Conservation (phyloP, 2,329 filamentous ascomycete genomes). For the Aurifilum marmelostoma region DNA sequence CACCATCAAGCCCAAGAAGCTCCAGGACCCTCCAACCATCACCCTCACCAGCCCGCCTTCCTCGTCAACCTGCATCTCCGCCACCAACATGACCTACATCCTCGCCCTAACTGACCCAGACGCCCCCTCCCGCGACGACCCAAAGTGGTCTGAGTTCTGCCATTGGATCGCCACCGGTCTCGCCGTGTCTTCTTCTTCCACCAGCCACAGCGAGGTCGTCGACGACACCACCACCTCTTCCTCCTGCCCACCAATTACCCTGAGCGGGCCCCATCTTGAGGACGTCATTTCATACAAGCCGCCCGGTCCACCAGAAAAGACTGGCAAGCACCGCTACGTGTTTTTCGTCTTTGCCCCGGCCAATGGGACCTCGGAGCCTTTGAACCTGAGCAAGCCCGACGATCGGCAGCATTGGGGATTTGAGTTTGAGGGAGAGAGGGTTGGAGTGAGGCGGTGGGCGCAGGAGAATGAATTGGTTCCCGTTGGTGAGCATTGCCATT, state of each 20-base stretch:
- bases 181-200: slow-evolving; percentile 30
- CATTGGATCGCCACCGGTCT: slow-evolving; percentile 48
- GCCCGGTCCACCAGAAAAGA: slow-evolving; percentile 46
- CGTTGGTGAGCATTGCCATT: slow-evolving; percentile 39
- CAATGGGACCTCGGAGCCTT: slow-evolving; percentile 43
- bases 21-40: slow-evolving; percentile 41
- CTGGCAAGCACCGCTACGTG: slow-evolving; percentile 49
- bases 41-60: slow-evolving; percentile 34
- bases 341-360: slow-evolving; percentile 44
- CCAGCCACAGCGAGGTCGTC: neutral
- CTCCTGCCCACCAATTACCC: neutral
- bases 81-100: slow-evolving; percentile 35
- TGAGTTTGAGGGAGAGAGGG: slow-evolving; percentile 39
- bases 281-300: slow-evolving; percentile 47
- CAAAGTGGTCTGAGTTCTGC: slow-evolving; percentile 50
- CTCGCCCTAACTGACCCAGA: slow-evolving; percentile 48
- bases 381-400: slow-evolving; percentile 41
- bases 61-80: slow-evolving; percentile 17
- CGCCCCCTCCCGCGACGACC: slow-evolving; percentile 46
- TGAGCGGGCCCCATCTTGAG: slow-evolving; percentile 31
- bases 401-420: slow-evolving; percentile 47
- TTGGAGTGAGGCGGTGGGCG: slow-evolving; percentile 47
- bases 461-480: slow-evolving; percentile 45
- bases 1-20: slow-evolving; percentile 42
- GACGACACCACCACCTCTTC: neutral